Conservation (phyloP, 2,329 filamentous ascomycete species). For the Cladosporium sp. region DNA sequence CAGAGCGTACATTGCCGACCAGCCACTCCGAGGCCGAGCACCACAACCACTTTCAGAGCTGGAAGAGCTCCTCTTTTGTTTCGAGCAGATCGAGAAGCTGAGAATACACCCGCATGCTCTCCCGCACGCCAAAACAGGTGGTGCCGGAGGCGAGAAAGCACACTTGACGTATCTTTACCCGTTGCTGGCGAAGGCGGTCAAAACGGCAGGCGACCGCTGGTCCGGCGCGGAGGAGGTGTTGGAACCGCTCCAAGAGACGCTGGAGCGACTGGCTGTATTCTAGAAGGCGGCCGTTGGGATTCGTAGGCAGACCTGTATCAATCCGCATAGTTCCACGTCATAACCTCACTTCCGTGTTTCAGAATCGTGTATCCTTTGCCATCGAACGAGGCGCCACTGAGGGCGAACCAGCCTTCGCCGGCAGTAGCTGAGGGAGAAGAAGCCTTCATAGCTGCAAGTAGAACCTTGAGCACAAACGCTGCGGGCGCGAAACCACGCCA, state of each 20-base stretch:
- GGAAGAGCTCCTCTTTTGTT: conserved; percentile 72
- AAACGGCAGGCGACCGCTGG: conserved; percentile 61
- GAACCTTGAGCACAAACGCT: conserved; percentile 34
- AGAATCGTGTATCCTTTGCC: conserved; percentile 35
- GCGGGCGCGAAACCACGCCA: conserved; percentile 48
- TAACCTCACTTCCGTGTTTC: conserved; percentile 26
- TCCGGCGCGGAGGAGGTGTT: conserved; percentile 56
- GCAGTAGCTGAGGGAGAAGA: neutral
- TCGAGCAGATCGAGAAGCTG: conserved; percentile 66
- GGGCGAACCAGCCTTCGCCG: conserved; percentile 35
- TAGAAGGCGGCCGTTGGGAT: neutral
- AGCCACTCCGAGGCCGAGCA: conserved; percentile 83
- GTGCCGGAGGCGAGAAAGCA: conserved; percentile 51
- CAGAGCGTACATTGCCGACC: conserved; percentile 85
- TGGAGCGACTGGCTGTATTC: conserved; percentile 32
- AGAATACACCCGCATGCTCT: conserved; percentile 61
- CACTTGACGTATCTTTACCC: conserved; percentile 82
- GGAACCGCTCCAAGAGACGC: conserved; percentile 40
- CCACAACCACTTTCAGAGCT: conserved; percentile 82
- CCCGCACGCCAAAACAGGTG: conserved; percentile 27
- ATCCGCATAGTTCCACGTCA: conserved; percentile 38
- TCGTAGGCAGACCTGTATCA: conserved; percentile 22
- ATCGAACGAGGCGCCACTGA: conserved; percentile 33
- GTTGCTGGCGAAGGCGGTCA: conserved; percentile 65
- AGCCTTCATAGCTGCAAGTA: conserved; percentile 32